Evolutionary conservation across 2,329 filamentous ascomycete species (phyloP).

Genomic region (Rhinocladiella similis): DNA sequence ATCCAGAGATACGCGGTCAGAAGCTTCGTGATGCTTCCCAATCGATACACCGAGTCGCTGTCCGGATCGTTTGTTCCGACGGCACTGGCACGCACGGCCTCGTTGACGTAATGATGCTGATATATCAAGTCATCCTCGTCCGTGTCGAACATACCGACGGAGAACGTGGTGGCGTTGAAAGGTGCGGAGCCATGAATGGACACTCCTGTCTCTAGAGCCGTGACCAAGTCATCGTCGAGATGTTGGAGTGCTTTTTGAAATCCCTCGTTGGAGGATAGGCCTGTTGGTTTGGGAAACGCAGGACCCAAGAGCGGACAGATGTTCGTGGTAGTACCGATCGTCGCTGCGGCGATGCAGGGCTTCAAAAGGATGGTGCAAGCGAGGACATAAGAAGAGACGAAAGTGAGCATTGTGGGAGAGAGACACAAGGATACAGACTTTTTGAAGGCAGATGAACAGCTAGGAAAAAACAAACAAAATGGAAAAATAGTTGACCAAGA

Average conservation of each 20-base stretch:
- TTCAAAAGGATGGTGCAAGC: too few species aligned
- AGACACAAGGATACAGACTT: too few species aligned
- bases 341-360: too few species aligned
- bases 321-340: neutral
- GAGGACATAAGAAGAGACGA: too few species aligned
- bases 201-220: neutral
- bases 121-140: neutral
- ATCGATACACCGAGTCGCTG: slow-evolving; percentile 30
- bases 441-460: too few species aligned
- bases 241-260: neutral
- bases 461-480: too few species aligned
- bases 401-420: too few species aligned
- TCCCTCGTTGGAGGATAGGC: neutral
- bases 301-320: neutral
- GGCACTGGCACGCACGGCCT: neutral
- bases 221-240: neutral
- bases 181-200: neutral
- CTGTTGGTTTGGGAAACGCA: neutral
- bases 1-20: slow-evolving; percentile 41
- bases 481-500: too few species aligned
- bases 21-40: slow-evolving; percentile 41
- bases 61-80: neutral
- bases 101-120: neutral
- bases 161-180: neutral
- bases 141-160: neutral